A percentile compares a stretch with the other conserved stretches of the same genome.
Conservation (phyloP, 352 stramenopile species). For the Globisporangium solare region DNA sequence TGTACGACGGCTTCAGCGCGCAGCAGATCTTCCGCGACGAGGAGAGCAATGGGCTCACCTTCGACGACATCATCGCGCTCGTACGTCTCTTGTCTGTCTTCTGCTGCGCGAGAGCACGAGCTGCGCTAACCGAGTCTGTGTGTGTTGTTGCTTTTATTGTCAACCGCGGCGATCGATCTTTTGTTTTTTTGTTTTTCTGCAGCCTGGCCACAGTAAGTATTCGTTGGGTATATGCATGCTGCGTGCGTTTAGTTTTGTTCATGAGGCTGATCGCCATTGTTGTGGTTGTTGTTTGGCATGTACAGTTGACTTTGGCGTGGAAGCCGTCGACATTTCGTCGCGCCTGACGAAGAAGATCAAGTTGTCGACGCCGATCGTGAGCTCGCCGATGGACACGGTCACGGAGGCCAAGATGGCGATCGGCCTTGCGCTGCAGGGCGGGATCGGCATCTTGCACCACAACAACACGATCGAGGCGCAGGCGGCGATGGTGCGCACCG, state of each 20-base stretch:
- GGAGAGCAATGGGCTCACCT: slow-evolving; percentile 70
- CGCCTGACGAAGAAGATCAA: slow-evolving; percentile 89
- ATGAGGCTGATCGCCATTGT: background rate
- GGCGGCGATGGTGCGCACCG: slow-evolving; percentile 81
- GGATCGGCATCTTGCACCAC: slow-evolving; percentile 98
- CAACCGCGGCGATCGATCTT: background rate
- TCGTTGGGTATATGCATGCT: background rate
- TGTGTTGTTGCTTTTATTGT: background rate
- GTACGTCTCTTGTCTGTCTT: slow-evolving; percentile 28
- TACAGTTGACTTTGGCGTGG: slow-evolving; percentile 90
- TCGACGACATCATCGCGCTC: slow-evolving; percentile 85
- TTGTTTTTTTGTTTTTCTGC: too few species aligned
- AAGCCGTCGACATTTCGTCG: slow-evolving; percentile 92
- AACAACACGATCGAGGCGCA: slow-evolving; percentile 96
- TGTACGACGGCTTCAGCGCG: slow-evolving; percentile 66
- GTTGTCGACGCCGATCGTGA: slow-evolving; percentile 93
- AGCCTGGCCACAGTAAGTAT: slow-evolving; percentile 67
- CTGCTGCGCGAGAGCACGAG: background rate
- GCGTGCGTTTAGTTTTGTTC: background rate
- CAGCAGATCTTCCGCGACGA: slow-evolving; percentile 68
- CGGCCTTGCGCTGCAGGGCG: slow-evolving; percentile 96
- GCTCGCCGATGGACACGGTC: slow-evolving; percentile 99
- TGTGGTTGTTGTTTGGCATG: too few species aligned
- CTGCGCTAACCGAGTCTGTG: too few species aligned
- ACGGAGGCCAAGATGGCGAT: slow-evolving; percentile 99